Conservation (phyloP, 1,139 yeast species). For the Protomyces inouyei region DNA sequence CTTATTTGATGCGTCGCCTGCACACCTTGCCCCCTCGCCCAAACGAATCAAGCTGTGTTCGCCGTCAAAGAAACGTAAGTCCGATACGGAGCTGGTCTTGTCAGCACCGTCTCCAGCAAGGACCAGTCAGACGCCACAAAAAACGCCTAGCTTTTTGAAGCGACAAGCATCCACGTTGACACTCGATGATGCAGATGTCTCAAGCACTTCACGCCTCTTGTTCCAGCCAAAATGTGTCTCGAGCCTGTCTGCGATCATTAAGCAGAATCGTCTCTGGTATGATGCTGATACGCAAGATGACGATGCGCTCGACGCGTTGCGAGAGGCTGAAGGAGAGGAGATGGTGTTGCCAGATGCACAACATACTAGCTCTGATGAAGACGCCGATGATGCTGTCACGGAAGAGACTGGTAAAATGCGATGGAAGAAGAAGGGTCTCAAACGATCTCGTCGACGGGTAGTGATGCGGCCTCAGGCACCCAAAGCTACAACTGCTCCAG, state of each 20-base stretch:
- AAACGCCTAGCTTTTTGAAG: constrained; percentile 16
- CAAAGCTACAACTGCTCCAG: not conserved
- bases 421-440: constrained; percentile 25
- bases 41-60: not conserved
- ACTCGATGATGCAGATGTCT: not conserved
- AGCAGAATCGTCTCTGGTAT: constrained; percentile 8
- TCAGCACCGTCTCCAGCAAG: not conserved
- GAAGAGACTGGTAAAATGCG: constrained; percentile 2
- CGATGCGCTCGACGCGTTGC: constrained; percentile 18
- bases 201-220: constrained; percentile 4
- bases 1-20: constrained; percentile 5
- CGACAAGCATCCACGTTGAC: not conserved
- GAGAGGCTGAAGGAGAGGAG: constrained; percentile 6
- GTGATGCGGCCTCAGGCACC: constrained; percentile 12
- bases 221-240: constrained; percentile 4
- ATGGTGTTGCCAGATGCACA: not conserved
- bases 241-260: constrained; percentile 9
- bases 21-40: not conserved
- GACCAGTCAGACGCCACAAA: constrained; percentile 1
- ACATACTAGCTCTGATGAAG: not conserved
- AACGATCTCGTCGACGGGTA: constrained; percentile 20
- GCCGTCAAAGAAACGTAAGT: not conserved
- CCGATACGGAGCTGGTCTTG: not conserved
- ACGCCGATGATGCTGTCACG: not conserved
- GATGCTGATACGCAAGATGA: constrained; percentile 21